Evolutionary conservation across 2,329 filamentous ascomycete genomes (phyloP), one percentile per base, ranked within the genome.

Genomic region (Colletotrichum chlorophyti): DNA sequence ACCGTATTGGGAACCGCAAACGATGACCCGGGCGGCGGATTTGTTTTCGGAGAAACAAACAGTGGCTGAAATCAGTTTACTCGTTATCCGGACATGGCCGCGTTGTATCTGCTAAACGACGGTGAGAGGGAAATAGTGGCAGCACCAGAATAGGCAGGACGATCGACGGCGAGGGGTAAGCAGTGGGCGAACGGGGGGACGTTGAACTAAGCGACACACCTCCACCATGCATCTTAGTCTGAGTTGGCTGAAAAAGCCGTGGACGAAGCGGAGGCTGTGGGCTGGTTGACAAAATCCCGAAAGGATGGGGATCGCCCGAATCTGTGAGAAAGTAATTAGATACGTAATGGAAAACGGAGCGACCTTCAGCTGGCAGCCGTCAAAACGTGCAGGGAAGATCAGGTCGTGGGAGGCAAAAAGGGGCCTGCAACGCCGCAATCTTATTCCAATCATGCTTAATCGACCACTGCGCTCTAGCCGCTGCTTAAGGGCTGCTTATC

Each of bases 361-460:
- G 23, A 35, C 29, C 24, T 47, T 47, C 42, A 24, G 34, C 41
- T 46, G 42, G 29, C 12, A 53, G 27, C 26, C 31, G 17, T 27
- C 15, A 6, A 49, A 35, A 23, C 14, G 24, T 23, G 23, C 57
- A 50, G 57, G 57, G 51, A 38, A 46, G 43, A 41, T 17, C 52
- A 17, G 26, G 43, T 34, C 29, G 26, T 15, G 38, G 42, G 11
- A 37, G 35, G 21, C 32, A 24, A 37, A n/a, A n/a, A n/a, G 27
- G 32, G 51, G 21, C 23, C 8, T n/a, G 19, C 51, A 21, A 50
- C 43, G 43, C 31, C 45, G 45, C 57, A 57, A 57, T 50, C 57
- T 50, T 60, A 57, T 34, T 45, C 21, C 38, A 45, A 45, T 57
- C 57, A 60, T 60, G 57, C 57, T 57, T 60, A 60, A 45, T 50